phyloP scores from a whole-genome alignment of 1,284 basidiomycete genomes.

The Leccinum subspadiceum region DNA sequence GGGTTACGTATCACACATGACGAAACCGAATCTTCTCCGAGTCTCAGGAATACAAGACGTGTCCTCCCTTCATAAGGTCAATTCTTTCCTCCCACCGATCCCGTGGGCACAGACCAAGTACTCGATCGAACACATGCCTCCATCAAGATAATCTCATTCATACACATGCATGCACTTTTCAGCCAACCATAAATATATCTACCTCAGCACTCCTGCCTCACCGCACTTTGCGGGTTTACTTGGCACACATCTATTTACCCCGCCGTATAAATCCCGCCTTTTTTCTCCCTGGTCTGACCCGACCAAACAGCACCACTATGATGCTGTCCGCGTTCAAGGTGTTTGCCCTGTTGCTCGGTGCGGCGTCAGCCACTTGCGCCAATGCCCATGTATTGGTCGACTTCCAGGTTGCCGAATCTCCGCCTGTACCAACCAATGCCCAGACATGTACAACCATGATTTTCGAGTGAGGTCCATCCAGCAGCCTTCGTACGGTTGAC shows the following conservation, averaged over 20 bases:
- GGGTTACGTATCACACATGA: neutral
- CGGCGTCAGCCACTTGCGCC: conserved; percentile 12
- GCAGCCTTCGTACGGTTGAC: neutral
- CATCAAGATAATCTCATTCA: neutral
- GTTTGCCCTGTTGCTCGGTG: conserved; percentile 16
- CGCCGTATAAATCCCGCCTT: conserved; percentile 3
- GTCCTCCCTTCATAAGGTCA: neutral
- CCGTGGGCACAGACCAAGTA: neutral
- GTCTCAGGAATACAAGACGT: neutral
- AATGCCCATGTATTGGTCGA: conserved; percentile 52
- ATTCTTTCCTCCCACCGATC: neutral
- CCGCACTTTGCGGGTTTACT: neutral
- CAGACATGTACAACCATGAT: conserved; percentile 65
- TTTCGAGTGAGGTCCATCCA: conserved; percentile 48
- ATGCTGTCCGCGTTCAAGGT: conserved; percentile 17
- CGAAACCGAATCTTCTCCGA: neutral
- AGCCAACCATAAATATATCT: neutral
- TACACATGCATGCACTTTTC: neutral
- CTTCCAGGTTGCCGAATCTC: conserved; percentile 73
- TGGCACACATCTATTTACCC: neutral
- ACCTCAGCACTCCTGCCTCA: neutral
- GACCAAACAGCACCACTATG: neutral
- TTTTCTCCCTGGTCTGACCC: neutral
- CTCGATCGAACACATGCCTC: neutral
- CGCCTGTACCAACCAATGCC: conserved; percentile 54